Conservation (phyloP, 2,329 filamentous ascomycete species). For the Monilinia polystroma region DNA sequence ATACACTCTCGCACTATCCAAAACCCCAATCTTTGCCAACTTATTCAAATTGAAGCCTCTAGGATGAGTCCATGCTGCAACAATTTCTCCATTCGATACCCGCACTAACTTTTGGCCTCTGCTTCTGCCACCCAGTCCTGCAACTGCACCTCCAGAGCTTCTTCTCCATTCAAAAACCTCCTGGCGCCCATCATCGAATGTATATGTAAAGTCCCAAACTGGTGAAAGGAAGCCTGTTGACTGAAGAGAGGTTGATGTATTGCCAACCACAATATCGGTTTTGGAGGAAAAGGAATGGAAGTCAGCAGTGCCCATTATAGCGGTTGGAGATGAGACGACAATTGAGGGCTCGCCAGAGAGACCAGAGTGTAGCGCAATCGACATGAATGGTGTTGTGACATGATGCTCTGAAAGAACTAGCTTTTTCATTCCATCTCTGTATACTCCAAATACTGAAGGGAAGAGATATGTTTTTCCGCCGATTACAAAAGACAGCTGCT, state of each 20-base stretch:
- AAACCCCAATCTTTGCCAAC: conserved; percentile 13
- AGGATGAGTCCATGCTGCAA: conserved; percentile 12
- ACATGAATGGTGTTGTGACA: conserved; percentile 11
- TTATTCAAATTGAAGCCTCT: background rate
- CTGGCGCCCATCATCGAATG: conserved; percentile 8
- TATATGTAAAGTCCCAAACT: conserved; percentile 1
- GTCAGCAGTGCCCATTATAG: conserved; percentile 4
- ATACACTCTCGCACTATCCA: conserved; percentile 10
- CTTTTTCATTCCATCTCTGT: background rate
- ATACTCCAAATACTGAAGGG: conserved; percentile 12
- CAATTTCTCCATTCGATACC: background rate
- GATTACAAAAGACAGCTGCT: background rate
- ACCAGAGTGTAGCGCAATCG: background rate
- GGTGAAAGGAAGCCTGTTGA: conserved; percentile 1
- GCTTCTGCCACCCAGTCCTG: background rate
- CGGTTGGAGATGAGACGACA: background rate
- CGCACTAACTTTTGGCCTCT: conserved; percentile 13
- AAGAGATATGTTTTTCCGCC: conserved; percentile 3
- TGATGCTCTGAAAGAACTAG: background rate
- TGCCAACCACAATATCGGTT: conserved; percentile 8
- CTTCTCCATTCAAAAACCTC: conserved; percentile 14
- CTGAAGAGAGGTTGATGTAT: background rate
- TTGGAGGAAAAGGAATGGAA: conserved; percentile 6
- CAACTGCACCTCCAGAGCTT: conserved; percentile 7
- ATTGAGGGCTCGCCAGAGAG: conserved; percentile 3